Percentiles rank a stretch among this genome's conserved stretches.
These are phyloP conservation scores for Sporothrix humicola DNA, from an alignment of 2,329 filamentous ascomycete genomes.

Conservation along the genomic window DNA sequence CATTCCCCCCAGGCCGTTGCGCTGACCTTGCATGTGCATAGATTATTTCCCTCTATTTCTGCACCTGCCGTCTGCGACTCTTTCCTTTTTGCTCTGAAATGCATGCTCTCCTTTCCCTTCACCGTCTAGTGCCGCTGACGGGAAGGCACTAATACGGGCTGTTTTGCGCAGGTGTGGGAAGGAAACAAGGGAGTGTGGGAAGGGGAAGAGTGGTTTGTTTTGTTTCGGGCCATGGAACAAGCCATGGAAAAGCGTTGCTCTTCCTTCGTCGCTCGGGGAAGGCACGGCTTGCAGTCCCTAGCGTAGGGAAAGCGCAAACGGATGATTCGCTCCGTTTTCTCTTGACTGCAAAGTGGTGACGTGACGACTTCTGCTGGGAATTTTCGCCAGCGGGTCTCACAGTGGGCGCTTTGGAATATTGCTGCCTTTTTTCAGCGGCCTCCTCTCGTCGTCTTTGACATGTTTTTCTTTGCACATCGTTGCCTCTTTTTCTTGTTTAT, in stretches of 20 bases:
- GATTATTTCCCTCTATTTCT: constrained; percentile 10
- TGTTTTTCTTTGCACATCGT: background rate
- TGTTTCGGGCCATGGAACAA: constrained; percentile 13
- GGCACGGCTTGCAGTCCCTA: constrained; percentile 12
- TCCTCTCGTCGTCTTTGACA: background rate
- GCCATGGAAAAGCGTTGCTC: background rate
- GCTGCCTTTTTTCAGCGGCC: constrained; percentile 7
- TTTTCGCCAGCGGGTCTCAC: constrained; percentile 5
- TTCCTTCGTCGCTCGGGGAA: constrained; percentile 27
- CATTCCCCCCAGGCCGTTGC: constrained; percentile 17
- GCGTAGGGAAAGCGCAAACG: constrained; percentile 20
- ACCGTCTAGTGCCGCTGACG: constrained; percentile 2
- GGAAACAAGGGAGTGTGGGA: background rate
- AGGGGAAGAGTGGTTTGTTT: constrained; percentile 1
- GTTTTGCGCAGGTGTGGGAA: constrained; percentile 1
- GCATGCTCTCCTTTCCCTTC: constrained; percentile 2
- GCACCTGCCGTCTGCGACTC: background rate
- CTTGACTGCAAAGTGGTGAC: constrained; percentile 8
- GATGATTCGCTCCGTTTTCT: constrained; percentile 26
- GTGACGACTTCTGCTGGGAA: constrained; percentile 7
- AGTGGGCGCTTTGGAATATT: background rate
- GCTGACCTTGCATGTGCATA: constrained; percentile 22
- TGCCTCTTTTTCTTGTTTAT: constrained; percentile 10
- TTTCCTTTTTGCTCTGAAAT: background rate
- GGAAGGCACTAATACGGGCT: constrained; percentile 18